phyloP scores from a whole-genome alignment of 805 yeast species.

The Cyberlindnera subsufficiens region DNA sequence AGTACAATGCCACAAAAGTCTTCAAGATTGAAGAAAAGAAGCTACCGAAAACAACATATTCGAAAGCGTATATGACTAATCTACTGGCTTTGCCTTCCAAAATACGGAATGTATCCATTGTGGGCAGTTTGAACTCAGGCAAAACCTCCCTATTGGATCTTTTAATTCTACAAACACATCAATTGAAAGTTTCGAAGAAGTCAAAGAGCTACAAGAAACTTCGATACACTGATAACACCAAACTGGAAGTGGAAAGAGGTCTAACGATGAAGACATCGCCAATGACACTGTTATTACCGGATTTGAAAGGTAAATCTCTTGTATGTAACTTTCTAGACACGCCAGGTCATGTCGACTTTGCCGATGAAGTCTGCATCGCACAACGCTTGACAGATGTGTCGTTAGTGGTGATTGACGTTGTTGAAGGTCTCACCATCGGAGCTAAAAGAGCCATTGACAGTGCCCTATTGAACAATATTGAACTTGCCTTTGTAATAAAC shows the following conservation, averaged over 20 bases:
- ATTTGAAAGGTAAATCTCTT: constrained; percentile 46
- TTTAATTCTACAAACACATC: constrained; percentile 63
- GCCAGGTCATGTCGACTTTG: constrained; percentile 88
- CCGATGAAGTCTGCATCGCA: constrained; percentile 64
- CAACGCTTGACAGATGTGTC: constrained; percentile 59
- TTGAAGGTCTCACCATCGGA: constrained; percentile 72
- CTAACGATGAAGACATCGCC: constrained; percentile 60
- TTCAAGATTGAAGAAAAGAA: constrained; percentile 44
- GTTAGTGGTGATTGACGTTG: constrained; percentile 70
- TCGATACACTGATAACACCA: constrained; percentile 68
- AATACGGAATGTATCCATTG: constrained; percentile 66
- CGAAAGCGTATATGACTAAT: constrained; percentile 55
- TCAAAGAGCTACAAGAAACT: constrained; percentile 47
- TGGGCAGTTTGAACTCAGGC: constrained; percentile 83
- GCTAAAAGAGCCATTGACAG: constrained; percentile 47
- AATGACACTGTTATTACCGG: constrained; percentile 52
- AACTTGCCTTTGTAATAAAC: constrained; percentile 60
- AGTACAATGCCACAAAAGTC: constrained; percentile 37
- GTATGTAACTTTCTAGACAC: constrained; percentile 69
- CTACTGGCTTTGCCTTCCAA: constrained; percentile 51
- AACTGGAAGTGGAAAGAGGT: constrained; percentile 65
- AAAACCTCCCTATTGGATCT: constrained; percentile 75
- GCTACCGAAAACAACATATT: constrained; percentile 56
- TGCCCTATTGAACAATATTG: constrained; percentile 43
- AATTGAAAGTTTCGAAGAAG: constrained; percentile 47